Evolutionary conservation across 2,329 filamentous ascomycete species (phyloP).

Genomic region (Colletotrichum paranaense): DNA sequence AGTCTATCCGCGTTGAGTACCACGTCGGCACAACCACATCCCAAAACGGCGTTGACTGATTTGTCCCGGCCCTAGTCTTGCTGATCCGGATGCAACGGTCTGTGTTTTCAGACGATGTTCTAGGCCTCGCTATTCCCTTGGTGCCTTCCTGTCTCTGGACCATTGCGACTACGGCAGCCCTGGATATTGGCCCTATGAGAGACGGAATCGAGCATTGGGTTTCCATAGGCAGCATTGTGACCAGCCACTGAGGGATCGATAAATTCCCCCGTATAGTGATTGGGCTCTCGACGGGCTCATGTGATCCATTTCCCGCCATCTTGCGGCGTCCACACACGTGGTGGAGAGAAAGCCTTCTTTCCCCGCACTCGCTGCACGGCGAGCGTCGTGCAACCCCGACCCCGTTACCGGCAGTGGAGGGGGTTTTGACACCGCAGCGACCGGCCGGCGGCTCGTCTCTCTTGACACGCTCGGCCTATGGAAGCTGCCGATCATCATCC

Average conservation of each 20-base stretch:
- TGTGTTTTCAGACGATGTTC: constrained; percentile 16
- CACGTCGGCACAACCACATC: neutral
- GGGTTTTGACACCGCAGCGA: neutral
- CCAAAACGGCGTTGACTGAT: neutral
- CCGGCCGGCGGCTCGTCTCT: neutral
- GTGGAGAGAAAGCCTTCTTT: neutral
- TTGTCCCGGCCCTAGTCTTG: neutral
- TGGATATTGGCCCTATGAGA: neutral
- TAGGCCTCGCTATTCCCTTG: neutral
- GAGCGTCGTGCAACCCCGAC: neutral
- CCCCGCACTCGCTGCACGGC: constrained; percentile 29
- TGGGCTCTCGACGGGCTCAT: neutral
- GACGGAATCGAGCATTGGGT: neutral
- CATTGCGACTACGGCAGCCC: neutral
- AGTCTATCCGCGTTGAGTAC: constrained; percentile 25
- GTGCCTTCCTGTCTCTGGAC: neutral
- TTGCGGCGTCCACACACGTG: constrained; percentile 7
- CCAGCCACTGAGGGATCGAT: neutral
- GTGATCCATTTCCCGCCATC: constrained; percentile 9
- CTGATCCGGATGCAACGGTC: constrained; percentile 18
- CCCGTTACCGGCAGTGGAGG: neutral
- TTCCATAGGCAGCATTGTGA: neutral
- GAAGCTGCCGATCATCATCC: constrained; percentile 3
- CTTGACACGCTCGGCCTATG: neutral
- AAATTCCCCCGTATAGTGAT: neutral